phyloP scores from a whole-genome alignment of 495 filamentous ascomycete genomes.

The Penicillium salamii region DNA sequence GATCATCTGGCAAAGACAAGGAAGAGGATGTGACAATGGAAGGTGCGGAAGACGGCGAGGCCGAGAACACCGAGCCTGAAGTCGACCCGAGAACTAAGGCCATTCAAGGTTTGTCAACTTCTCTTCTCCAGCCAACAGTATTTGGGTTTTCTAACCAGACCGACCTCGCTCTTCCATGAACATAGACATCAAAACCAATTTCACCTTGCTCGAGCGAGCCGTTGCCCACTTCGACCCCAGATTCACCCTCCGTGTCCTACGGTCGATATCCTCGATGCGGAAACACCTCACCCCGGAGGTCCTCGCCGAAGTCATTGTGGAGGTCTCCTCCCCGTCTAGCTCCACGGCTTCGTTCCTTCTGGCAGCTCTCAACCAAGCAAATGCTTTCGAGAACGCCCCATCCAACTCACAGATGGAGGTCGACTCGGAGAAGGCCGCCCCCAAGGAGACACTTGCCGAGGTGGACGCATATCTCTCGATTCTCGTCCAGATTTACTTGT shows the following conservation, averaged over 20 bases:
- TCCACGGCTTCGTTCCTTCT: constrained; percentile 67
- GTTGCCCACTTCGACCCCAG: constrained; percentile 91
- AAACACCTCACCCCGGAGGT: constrained; percentile 83
- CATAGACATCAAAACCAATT: constrained; percentile 91
- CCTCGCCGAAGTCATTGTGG: constrained; percentile 73
- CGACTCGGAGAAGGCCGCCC: constrained; percentile 53
- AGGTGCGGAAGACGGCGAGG: constrained; percentile 55
- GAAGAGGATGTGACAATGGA: constrained; percentile 78
- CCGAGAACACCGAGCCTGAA: constrained; percentile 50
- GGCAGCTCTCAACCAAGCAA: constrained; percentile 60
- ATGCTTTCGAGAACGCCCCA: constrained; percentile 55
- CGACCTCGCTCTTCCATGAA: not conserved
- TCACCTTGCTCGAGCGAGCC: constrained; percentile 84
- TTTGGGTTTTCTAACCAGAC: constrained; percentile 3
- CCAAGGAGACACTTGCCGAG: constrained; percentile 81
- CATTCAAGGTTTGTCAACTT: constrained; percentile 49
- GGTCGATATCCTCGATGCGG: constrained; percentile 91
- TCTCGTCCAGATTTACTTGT: constrained; percentile 82
- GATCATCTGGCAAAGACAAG: constrained; percentile 60
- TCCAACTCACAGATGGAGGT: constrained; percentile 71
- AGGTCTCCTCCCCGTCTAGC: constrained; percentile 69
- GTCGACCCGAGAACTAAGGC: constrained; percentile 63
- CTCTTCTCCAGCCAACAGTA: not conserved
- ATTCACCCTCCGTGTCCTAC: constrained; percentile 88
- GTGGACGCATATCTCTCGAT: constrained; percentile 90